phyloP scores from a whole-genome alignment of 139 green algal species.

The Chlorella sp. region DNA sequence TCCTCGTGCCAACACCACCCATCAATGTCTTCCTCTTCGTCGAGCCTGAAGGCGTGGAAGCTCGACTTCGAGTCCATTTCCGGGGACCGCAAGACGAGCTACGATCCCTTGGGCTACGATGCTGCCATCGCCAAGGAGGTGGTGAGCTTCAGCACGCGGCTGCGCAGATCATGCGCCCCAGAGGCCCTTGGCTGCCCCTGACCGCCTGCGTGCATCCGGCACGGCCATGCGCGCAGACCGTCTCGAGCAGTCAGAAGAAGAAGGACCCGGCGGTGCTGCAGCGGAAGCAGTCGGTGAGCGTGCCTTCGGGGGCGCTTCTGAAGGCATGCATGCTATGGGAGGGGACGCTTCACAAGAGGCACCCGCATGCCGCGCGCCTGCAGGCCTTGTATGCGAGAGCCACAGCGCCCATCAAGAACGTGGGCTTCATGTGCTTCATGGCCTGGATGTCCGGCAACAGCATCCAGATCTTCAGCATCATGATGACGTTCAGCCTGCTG shows the following conservation, averaged over 20 bases:
- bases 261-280: conserved; percentile 20
- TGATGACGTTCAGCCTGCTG: conserved; percentile 79
- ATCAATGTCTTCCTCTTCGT: no score
- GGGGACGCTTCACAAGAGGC: no score
- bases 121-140: conserved; percentile 24
- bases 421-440: conserved; percentile 87
- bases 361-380: no score
- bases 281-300: conserved; percentile 25
- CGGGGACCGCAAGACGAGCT: conserved; percentile 10
- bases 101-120: conserved; percentile 46
- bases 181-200: not conserved
- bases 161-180: not conserved
- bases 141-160: conserved; percentile 14
- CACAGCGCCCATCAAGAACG: conserved; percentile 12
- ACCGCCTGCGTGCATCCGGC: not conserved
- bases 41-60: conserved; percentile 10
- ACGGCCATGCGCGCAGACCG: not conserved
- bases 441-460: conserved; percentile 89
- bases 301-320: no score
- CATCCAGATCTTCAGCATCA: conserved; percentile 92
- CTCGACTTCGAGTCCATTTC: conserved; percentile 28
- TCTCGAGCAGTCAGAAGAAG: not conserved
- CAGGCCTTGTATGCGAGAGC: conserved; percentile 15
- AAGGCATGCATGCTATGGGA: no score
- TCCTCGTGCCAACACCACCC: no score